Conservation (phyloP, 208 protist species). For the Trypanosomatidae sp. region DNA sequence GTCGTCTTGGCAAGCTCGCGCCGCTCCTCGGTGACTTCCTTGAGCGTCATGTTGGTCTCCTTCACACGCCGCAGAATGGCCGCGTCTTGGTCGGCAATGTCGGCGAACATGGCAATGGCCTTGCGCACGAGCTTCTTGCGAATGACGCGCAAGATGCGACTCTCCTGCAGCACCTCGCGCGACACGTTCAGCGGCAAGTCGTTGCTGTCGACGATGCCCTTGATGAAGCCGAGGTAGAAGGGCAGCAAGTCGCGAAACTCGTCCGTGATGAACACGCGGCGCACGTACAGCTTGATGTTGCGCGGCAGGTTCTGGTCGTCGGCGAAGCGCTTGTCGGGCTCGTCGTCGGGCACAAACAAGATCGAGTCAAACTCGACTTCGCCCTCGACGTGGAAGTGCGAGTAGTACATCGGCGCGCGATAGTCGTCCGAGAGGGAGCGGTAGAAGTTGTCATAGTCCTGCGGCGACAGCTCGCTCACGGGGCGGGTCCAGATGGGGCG, state of each 20-base stretch:
- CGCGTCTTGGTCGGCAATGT: constrained; percentile 83
- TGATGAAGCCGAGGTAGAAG: constrained; percentile 91
- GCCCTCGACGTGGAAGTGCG: constrained; percentile 97
- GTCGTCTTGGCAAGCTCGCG: too few relatives aligned
- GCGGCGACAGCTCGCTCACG: constrained; percentile 90
- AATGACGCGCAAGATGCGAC: constrained; percentile 93
- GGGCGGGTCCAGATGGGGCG: constrained; percentile 98
- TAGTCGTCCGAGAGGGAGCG: constrained; percentile 93
- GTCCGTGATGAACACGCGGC: constrained; percentile 98
- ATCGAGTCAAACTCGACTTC: constrained; percentile 96
- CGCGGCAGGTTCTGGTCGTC: constrained; percentile 36
- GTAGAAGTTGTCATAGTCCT: constrained; percentile 99
- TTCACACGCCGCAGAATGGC: constrained; percentile 9
- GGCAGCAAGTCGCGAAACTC: constrained; percentile 94
- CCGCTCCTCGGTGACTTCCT: too few relatives aligned
- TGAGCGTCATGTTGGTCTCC: too few relatives aligned
- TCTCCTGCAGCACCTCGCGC: constrained; percentile 98
- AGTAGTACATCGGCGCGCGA: constrained; percentile 89
- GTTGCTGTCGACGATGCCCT: constrained; percentile 98
- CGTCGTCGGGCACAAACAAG: constrained; percentile 94
- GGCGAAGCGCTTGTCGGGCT: constrained; percentile 82
- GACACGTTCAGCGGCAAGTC: constrained; percentile 99
- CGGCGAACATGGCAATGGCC: constrained; percentile 87
- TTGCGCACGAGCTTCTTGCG: constrained; percentile 96
- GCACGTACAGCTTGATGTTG: constrained; percentile 95